These are phyloP conservation scores for Xylaria nigripes DNA, from an alignment of 495 filamentous ascomycete genomes.

Conservation along the genomic window DNA sequence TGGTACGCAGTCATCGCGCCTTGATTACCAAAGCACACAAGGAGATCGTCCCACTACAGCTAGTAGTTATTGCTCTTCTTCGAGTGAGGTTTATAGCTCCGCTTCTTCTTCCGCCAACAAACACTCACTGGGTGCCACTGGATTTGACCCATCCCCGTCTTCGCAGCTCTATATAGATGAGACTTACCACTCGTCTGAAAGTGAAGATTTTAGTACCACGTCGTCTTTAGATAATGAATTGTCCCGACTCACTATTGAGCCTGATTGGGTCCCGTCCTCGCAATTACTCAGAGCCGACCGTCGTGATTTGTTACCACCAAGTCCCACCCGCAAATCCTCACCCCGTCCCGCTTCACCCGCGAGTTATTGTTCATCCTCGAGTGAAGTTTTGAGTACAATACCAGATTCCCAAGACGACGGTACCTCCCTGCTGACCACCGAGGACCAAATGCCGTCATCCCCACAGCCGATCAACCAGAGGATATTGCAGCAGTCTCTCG, in stretches of 20 bases:
- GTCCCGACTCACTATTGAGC: neutral
- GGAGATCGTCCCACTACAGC: neutral
- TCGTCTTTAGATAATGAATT: slow-evolving; percentile 4
- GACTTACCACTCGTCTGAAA: slow-evolving; percentile 2
- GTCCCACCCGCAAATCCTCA: neutral
- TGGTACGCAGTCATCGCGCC: neutral
- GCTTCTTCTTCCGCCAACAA: slow-evolving; percentile 1
- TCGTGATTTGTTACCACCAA: neutral
- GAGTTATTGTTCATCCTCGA: slow-evolving; percentile 2
- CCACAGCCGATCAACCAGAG: neutral
- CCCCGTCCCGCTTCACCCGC: neutral
- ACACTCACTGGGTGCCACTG: neutral
- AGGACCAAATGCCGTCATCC: slow-evolving; percentile 4
- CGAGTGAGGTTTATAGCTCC: slow-evolving; percentile 2
- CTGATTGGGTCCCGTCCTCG: neutral
- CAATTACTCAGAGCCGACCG: neutral
- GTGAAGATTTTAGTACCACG: neutral
- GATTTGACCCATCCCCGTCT: neutral
- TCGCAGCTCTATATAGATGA: neutral
- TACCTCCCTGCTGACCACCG: neutral
- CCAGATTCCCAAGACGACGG: neutral
- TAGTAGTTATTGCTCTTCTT: neutral
- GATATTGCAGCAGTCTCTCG: neutral
- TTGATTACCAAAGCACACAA: slow-evolving; percentile 1
- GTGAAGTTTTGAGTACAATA: neutral